Base-by-base conservation (phyloP, 75 land plant species). In the Sequoia sempervirens region DNA sequence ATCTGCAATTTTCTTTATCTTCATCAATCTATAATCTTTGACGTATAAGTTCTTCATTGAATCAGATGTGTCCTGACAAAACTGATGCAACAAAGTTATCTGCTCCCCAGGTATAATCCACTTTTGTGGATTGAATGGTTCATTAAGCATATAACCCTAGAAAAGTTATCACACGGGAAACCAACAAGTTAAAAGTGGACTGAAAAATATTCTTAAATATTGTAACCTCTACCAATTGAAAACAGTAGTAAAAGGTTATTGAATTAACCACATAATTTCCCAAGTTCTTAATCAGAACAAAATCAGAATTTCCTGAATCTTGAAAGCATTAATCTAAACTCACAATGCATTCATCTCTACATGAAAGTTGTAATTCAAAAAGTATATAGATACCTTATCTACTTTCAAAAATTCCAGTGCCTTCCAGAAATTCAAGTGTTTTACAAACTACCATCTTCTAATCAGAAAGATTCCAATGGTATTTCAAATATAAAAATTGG, bases 61-160 rank as follows among this genome's bases (percentile, higher is more conserved):
- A 37, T 81, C 5, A 41, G 30, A 78, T 46, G 78, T 83, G 5
- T 18, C 18, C 12, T 70, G 85, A 36, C 76, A 84, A 28, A 76
- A 79, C 66, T 81, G 53, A 30, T 14, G 14, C 40, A 41, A 36
- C 7, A 34, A 30, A 80, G 54, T 80, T 74, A 82, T 74, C 38
- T 43, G 86, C 50, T 89, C 86, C 40, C 94, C 94, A 80, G 96
- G 94, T 83, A 92, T 88, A 23, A 84, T 78, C 96, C 98, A 96
- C 20, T 79, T 79, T 73, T 83, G 82, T 20, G 95, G 96, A 80
- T 88, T 88, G 84, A 96, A 96, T 28, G 80, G 34, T 52, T 84
- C 87, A 84, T 90, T 85, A 53, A 88, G 96, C 40, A 94, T 93
- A 82, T 88, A 93, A 40, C 90, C 90, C 97, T 95, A 85, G 47